Percentiles rank a stretch among this genome's conserved stretches.
Evolutionary conservation across 768 basidiomycete species (phyloP).

Genomic region (Mycena floridula): DNA sequence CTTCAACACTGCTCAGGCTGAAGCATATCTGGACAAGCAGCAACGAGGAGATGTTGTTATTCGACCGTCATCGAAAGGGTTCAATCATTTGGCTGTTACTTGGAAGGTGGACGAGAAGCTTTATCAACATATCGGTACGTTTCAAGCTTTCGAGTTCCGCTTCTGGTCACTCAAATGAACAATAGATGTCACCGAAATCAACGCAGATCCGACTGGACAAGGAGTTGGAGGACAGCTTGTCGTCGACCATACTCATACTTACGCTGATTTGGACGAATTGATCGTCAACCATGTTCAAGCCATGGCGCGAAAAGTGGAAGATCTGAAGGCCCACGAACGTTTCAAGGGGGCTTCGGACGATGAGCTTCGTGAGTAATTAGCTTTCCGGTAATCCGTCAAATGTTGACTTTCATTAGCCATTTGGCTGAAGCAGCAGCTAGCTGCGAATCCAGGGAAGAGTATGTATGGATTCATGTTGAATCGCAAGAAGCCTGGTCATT

Average conservation of each 20-base stretch:
- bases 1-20: constrained; percentile 85
- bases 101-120: constrained; percentile 98
- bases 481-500: constrained; percentile 85
- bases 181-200: constrained; percentile 82
- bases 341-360: constrained; percentile 86
- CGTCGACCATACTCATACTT: constrained; percentile 74
- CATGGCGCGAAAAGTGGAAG: constrained; percentile 89
- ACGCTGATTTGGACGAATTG: constrained; percentile 92
- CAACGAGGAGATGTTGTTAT: constrained; percentile 96
- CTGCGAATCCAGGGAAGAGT: constrained; percentile 90
- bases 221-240: constrained; percentile 57
- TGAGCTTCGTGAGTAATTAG: constrained; percentile 87
- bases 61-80: constrained; percentile 90
- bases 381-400: neutral
- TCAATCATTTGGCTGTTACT: constrained; percentile 90
- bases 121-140: constrained; percentile 92
- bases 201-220: constrained; percentile 67
- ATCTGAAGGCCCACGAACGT: constrained; percentile 92
- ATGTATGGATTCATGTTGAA: constrained; percentile 96
- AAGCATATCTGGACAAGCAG: constrained; percentile 81
- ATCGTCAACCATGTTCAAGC: constrained; percentile 96
- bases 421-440: constrained; percentile 73
- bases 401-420: neutral
- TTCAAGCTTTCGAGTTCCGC: neutral
- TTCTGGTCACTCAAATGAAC: neutral